Conservation (phyloP, 306 rosid genomes). For the Prunus fruticosa region DNA sequence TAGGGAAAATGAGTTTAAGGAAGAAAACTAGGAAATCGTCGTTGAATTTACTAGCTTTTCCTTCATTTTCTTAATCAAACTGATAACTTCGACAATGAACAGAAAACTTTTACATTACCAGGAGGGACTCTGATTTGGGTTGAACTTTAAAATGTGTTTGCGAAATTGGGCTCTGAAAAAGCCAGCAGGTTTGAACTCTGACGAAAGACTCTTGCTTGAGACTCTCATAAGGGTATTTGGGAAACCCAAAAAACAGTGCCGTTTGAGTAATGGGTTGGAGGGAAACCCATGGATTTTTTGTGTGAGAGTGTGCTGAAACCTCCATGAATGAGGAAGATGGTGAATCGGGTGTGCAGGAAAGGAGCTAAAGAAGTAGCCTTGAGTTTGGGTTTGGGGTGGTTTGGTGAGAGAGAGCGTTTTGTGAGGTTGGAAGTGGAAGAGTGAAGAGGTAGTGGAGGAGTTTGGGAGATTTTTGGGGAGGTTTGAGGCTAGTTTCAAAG, state of each 20-base stretch:
- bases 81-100: background rate
- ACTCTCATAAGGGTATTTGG: slow-evolving; percentile 32
- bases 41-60: background rate
- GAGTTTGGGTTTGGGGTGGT: slow-evolving; percentile 17
- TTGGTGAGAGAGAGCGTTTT: slow-evolving; percentile 31
- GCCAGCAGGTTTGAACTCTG: slow-evolving; percentile 22
- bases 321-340: slow-evolving; percentile 36
- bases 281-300: slow-evolving; percentile 32
- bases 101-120: slow-evolving; percentile 42
- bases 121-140: slow-evolving; percentile 18
- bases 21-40: background rate
- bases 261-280: slow-evolving; percentile 37
- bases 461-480: slow-evolving; percentile 26
- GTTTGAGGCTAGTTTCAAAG: slow-evolving; percentile 31
- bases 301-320: slow-evolving; percentile 27
- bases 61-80: background rate
- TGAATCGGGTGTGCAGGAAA: slow-evolving; percentile 21
- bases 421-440: slow-evolving; percentile 21
- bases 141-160: slow-evolving; percentile 30
- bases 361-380: slow-evolving; percentile 29
- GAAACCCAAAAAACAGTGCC: slow-evolving; percentile 26
- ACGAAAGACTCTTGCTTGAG: slow-evolving; percentile 23
- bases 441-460: slow-evolving; percentile 25
- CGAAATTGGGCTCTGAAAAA: slow-evolving; percentile 33
- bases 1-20: background rate